Base-by-base conservation (phyloP, 352 stramenopile species). In the Pythium folliculosum region DNA sequence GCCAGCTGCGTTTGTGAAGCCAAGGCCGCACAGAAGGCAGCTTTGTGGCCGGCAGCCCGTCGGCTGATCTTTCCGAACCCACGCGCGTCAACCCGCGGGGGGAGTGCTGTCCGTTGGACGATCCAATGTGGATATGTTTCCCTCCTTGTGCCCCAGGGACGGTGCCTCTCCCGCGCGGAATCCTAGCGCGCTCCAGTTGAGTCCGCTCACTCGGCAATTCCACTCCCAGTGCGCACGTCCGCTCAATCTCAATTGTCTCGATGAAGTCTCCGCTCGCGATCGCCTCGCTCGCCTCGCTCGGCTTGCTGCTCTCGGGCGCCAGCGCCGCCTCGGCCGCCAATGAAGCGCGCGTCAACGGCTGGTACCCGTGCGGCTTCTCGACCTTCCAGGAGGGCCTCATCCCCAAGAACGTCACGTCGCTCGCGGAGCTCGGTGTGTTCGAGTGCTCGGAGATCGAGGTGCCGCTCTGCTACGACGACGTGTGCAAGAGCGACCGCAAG, bases 401-500 rank as follows among this genome's bases (percentile, higher is more conserved):
- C 48, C 7, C 37, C 16, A 47, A 47, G 21, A 32, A 53, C 35
- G 59, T 37, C 59, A 52, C 30, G 5, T 51, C 19, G 37, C 44
- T 60, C 56, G 30, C 63, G 0, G 30, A 47, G 5, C 57, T 49
- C 12, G 32, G 47, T 19, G 35, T 53, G 16, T 88, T 84, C 62
- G 78, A 94, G 32, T 94, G 85, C 67, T 81, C 78, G 0, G 72
- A 87, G 44, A 69, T 94, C 21, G 69, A 77, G n/a, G 77, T 91
- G 63, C 83, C 85, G 47, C 71, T 94, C 54, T 94, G 85, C 67
- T 86, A 92, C 71, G 70, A 80, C 0, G 76, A 72, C n/a, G 60
- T 94, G 16, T 94, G 85, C 69, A 38, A 73, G 23, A 91, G 81
- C 63, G 70, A 82, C 54, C 71, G 77, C 44, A 82, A 63, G 23